A percentile compares a stretch with the other conserved stretches of the same genome.
Evolutionary conservation across 2,329 filamentous ascomycete genomes (phyloP).

Genomic region (Colletotrichum lindemuthianum): DNA sequence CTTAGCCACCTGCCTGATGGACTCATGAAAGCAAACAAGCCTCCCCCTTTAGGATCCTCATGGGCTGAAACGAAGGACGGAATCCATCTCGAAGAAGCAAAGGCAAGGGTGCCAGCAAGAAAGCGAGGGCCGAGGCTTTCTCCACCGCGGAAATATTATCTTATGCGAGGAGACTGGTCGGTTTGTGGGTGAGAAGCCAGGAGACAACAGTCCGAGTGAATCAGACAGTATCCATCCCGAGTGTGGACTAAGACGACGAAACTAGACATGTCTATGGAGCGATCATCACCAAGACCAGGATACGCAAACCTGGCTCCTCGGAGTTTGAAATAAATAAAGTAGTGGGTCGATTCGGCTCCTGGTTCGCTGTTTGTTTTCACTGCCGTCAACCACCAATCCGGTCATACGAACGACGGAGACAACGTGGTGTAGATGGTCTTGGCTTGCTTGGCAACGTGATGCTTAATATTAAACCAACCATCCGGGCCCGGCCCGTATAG

Average conservation of each 20-base stretch:
- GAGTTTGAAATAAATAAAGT: slow-evolving; percentile 28
- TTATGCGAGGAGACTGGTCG: not conserved
- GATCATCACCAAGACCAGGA: not conserved
- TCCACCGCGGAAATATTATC: slow-evolving; percentile 16
- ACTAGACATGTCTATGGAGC: not conserved
- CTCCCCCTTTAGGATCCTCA: no score
- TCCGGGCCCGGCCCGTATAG: not conserved
- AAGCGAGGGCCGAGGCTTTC: slow-evolving; percentile 2
- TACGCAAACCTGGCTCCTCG: not conserved
- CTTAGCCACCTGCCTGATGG: no score
- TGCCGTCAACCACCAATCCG: not conserved
- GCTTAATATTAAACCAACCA: slow-evolving; percentile 7
- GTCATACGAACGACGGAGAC: not conserved
- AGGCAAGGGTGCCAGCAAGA: not conserved
- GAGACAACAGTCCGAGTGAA: slow-evolving; percentile 8
- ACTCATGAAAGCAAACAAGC: no score
- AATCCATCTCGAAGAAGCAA: slow-evolving; percentile 1
- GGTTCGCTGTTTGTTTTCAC: slow-evolving; percentile 23
- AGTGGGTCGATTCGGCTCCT: slow-evolving; percentile 13
- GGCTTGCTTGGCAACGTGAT: slow-evolving; percentile 4
- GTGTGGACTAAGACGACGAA: not conserved
- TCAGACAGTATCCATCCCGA: not conserved
- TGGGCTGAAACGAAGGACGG: not conserved
- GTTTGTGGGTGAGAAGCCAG: slow-evolving; percentile 13
- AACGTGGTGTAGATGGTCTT: not conserved